Evolutionary conservation across 441 rosid genomes (phyloP).

Genomic region (Metrosideros polymorpha): DNA sequence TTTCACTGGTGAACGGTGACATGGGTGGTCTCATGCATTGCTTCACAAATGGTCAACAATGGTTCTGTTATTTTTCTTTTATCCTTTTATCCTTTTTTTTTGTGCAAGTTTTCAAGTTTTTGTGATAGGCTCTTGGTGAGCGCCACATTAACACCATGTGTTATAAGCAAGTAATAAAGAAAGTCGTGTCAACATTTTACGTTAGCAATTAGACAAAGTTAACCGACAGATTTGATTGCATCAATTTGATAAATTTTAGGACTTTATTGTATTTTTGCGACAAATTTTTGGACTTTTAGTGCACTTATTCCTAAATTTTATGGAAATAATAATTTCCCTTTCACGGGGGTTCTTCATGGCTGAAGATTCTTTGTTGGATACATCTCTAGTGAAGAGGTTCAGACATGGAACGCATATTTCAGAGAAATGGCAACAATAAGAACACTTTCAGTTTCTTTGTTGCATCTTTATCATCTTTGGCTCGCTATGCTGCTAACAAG

Average conservation of each 20-base stretch:
- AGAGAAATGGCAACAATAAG: not conserved
- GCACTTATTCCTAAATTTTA: not conserved
- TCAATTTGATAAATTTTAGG: not conserved
- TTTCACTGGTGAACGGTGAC: not conserved
- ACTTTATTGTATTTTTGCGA: not conserved
- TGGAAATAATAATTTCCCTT: not conserved
- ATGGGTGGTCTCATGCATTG: not conserved
- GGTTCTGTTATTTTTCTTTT: not conserved
- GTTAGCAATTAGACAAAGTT: not conserved
- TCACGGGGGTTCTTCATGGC: not conserved
- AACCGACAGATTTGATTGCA: not conserved
- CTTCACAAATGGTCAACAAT: not conserved
- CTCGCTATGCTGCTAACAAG: not conserved
- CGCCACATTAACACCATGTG: not conserved
- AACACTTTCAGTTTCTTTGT: not conserved
- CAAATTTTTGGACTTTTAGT: not conserved
- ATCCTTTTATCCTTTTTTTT: not conserved
- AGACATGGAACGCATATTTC: not conserved
- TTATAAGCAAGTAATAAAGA: not conserved
- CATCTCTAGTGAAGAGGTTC: not conserved
- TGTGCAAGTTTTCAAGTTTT: not conserved
- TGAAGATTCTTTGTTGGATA: not conserved
- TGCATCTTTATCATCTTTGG: not conserved
- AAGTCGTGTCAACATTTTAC: not conserved
- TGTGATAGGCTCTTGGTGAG: not conserved